phyloP scores from a whole-genome alignment of 2,329 filamentous ascomycete species.

The Colletotrichum tanaceti region DNA sequence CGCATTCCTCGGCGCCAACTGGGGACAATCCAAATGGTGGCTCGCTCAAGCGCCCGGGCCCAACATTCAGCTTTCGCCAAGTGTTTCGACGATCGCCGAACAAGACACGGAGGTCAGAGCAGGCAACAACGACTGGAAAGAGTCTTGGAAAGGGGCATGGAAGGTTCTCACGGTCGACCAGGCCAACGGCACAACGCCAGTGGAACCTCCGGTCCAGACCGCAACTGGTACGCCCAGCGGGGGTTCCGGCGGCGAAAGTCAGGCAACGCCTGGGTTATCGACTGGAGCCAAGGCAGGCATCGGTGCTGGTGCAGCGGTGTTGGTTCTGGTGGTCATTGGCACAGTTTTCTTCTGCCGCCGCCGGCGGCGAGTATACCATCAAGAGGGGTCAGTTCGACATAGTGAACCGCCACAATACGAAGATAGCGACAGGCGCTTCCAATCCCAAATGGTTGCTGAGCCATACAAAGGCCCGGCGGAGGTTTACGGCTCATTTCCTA shows the following conservation, averaged over 20 bases:
- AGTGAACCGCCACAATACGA: not conserved
- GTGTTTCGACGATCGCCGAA: not conserved
- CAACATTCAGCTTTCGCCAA: slow-evolving; percentile 27
- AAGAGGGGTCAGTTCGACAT: not conserved
- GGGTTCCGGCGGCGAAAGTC: not conserved
- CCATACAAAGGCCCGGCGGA: not conserved
- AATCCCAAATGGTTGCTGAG: too few relatives aligned
- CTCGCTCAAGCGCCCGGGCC: slow-evolving; percentile 57
- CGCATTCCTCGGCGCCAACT: slow-evolving; percentile 58
- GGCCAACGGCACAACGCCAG: slow-evolving; percentile 19
- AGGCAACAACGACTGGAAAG: slow-evolving; percentile 49
- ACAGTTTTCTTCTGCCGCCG: slow-evolving; percentile 45
- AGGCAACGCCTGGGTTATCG: slow-evolving; percentile 41
- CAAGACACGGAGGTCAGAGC: slow-evolving; percentile 42
- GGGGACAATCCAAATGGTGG: slow-evolving; percentile 50
- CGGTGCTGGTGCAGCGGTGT: slow-evolving; percentile 47
- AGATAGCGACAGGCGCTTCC: not conserved
- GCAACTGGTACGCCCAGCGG: not conserved
- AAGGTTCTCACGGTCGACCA: slow-evolving; percentile 44
- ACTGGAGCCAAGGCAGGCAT: slow-evolving; percentile 51
- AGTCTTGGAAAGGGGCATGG: slow-evolving; percentile 49
- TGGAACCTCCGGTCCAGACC: not conserved
- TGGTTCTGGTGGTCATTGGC: slow-evolving; percentile 42
- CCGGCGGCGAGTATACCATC: slow-evolving; percentile 18
- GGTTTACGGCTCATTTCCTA: slow-evolving; percentile 6